Evolutionary conservation across 345 rosid species (phyloP), one percentile per base, ranked within the genome.

Genomic region (Gynandropsis gynandra): DNA sequence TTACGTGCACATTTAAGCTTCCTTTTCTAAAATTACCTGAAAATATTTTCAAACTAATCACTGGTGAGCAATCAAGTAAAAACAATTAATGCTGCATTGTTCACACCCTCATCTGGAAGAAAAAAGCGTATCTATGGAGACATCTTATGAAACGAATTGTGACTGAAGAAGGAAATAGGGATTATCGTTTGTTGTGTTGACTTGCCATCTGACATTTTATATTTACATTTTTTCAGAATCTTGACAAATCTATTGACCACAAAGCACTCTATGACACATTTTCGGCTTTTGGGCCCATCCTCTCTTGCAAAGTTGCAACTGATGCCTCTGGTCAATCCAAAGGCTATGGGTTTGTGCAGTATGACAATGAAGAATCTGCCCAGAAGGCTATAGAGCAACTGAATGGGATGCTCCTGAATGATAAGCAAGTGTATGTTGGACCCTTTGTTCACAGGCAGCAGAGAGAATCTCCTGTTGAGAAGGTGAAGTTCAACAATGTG

Each of bases 271-370:
- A 80, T 1, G 95, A 92, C 4, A 92, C 96, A 1, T 84, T 87
- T 70, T 85, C 96, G 13, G 43, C 87, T 27, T 92, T 92, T 72
- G 96, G 98, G 24, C 70, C 62, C 46, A 79, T 92, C 34, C 84
- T 90, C 4, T 90, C 98, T 10, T 87, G 95, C 77, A 90, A 87
- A 80, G 83, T 90, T 45, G 83, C 95, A 42, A 82, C 76, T 43
- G 93, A 87, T 40, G 34, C 56, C 42, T 65, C 77, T 57, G 96
- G 96, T 44, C 93, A 82, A 69, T 92, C 96, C 10, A 92, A 77
- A 72, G 98, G 98, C 46, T 85, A 87, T 65, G 96, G 98, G 10
- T 92, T 92, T 67, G 96, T 87, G 24, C 96, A 87, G 59, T 92
- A 71, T 65, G 95, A 82, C 47, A 75, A 41, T 47, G 95, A 78